Evolutionary conservation across 768 basidiomycete genomes (phyloP).

Genomic region (Suillus variegatus): DNA sequence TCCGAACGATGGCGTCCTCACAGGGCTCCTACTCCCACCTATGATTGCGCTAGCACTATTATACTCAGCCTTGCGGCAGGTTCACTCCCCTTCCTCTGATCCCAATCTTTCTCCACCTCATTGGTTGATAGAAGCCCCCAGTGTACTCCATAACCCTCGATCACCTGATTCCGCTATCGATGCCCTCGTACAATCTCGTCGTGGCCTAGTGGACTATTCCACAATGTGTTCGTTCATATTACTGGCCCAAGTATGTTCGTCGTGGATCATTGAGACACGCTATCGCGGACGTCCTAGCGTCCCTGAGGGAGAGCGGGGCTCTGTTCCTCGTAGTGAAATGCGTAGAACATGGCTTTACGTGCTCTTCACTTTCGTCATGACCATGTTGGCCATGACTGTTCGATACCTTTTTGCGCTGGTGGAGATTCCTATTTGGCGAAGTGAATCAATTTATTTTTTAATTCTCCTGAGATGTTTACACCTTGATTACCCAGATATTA

Average conservation of each 20-base stretch:
- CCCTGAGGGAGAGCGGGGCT: constrained; percentile 69
- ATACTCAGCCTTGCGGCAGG: constrained; percentile 48
- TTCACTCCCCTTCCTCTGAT: constrained; percentile 26
- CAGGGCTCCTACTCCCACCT: constrained; percentile 82
- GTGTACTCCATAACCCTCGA: constrained; percentile 47
- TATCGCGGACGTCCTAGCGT: constrained; percentile 41
- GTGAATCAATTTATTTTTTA: constrained; percentile 42
- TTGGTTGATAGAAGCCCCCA: constrained; percentile 82
- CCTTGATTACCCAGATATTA: constrained; percentile 57
- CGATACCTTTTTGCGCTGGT: constrained; percentile 45
- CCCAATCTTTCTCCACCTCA: constrained; percentile 47
- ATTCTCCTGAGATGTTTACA: constrained; percentile 4
- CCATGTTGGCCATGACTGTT: constrained; percentile 47
- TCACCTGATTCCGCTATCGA: constrained; percentile 46
- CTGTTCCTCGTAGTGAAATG: constrained; percentile 75
- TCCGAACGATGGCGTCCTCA: constrained; percentile 82
- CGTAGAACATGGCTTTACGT: constrained; percentile 63
- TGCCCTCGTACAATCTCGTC: constrained; percentile 67
- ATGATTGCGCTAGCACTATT: constrained; percentile 74
- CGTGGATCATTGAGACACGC: constrained; percentile 70
- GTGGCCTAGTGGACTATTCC: constrained; percentile 75
- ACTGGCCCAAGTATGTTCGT: constrained; percentile 76
- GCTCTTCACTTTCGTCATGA: constrained; percentile 59
- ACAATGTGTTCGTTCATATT: constrained; percentile 81
- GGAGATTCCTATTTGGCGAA: constrained; percentile 65